A percentile compares a stretch with the other conserved stretches of the same genome.
Conservation (phyloP, 805 yeast genomes). For the Starmerella floris region DNA sequence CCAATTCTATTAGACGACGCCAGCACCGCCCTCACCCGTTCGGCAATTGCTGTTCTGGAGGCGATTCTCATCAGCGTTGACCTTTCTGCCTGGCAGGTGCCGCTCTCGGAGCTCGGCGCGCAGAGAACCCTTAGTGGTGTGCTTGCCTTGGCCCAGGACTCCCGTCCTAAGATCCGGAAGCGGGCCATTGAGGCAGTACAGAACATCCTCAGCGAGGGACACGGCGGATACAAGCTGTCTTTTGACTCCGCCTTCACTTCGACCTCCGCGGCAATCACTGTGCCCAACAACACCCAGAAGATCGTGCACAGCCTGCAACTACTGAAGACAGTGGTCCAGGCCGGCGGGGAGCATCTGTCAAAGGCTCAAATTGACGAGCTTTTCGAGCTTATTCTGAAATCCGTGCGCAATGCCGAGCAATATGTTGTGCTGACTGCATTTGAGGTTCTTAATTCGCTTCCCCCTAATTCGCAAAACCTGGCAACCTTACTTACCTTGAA, state of each 20-base stretch:
- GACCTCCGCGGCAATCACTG: slow-evolving; percentile 40
- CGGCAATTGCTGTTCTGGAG: slow-evolving; percentile 79
- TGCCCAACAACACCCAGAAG: slow-evolving; percentile 25
- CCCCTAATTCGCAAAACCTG: slow-evolving; percentile 32
- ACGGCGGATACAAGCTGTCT: slow-evolving; percentile 64
- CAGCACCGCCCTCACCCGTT: slow-evolving; percentile 68
- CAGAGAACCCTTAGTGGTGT: slow-evolving; percentile 21
- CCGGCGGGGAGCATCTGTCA: slow-evolving; percentile 54
- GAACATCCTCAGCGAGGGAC: slow-evolving; percentile 46
- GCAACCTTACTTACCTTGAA: slow-evolving; percentile 60
- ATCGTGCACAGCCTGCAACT: slow-evolving; percentile 69
- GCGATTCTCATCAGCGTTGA: slow-evolving; percentile 69
- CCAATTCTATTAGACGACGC: slow-evolving; percentile 61
- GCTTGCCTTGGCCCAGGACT: slow-evolving; percentile 59
- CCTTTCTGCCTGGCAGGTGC: slow-evolving; percentile 50
- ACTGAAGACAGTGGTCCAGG: slow-evolving; percentile 49
- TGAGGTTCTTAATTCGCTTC: slow-evolving; percentile 69
- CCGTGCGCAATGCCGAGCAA: slow-evolving; percentile 74
- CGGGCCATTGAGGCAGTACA: slow-evolving; percentile 85
- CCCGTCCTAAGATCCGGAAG: slow-evolving; percentile 89
- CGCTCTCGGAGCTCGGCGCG: slow-evolving; percentile 21
- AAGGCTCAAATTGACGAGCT: slow-evolving; percentile 48
- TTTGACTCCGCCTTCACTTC: slow-evolving; percentile 66
- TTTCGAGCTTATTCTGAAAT: slow-evolving; percentile 61
- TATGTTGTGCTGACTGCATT: slow-evolving; percentile 71